Conservation (phyloP, 352 stramenopile species). For the Pythium guiyangense region DNA sequence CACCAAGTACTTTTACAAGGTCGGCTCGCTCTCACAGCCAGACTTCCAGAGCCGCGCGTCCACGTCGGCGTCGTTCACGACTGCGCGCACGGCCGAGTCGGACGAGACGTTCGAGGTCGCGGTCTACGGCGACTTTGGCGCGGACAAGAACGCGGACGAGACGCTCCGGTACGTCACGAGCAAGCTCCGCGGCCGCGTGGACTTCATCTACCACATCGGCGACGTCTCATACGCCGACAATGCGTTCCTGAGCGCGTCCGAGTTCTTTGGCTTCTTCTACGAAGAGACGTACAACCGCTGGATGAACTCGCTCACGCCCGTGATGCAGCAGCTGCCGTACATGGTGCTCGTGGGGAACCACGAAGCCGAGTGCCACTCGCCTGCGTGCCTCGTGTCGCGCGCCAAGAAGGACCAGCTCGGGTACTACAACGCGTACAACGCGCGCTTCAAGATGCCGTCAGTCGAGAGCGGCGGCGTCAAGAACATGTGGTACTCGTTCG, state of each 20-base stretch:
- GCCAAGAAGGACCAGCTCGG: constrained; percentile 50
- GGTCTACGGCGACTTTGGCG: constrained; percentile 55
- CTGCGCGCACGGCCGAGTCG: constrained; percentile 14
- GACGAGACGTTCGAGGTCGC: constrained; percentile 40
- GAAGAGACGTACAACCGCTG: constrained; percentile 85
- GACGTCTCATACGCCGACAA: constrained; percentile 55
- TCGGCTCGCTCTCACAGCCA: constrained; percentile 21
- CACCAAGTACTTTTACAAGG: constrained; percentile 50
- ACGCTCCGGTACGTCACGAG: constrained; percentile 38
- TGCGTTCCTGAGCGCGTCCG: constrained; percentile 15
- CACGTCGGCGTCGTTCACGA: constrained; percentile 24
- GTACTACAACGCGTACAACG: constrained; percentile 85
- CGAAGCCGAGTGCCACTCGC: constrained; percentile 84
- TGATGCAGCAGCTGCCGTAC: constrained; percentile 66
- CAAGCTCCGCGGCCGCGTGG: constrained; percentile 18
- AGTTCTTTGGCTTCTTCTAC: constrained; percentile 71
- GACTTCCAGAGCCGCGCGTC: constrained; percentile 18
- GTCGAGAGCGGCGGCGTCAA: constrained; percentile 40
- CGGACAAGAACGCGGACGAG: constrained; percentile 25
- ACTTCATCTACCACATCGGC: constrained; percentile 70
- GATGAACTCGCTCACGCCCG: constrained; percentile 58
- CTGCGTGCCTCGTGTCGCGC: constrained; percentile 38
- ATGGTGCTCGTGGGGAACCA: constrained; percentile 87
- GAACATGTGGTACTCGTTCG: constrained; percentile 90
- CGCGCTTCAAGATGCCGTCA: constrained; percentile 84